A percentile compares a stretch with the other conserved stretches of the same genome.
These are phyloP conservation scores for Pseudogymnoascus verrucosus DNA, from an alignment of 2,329 filamentous ascomycete species.

Conservation along the genomic window DNA sequence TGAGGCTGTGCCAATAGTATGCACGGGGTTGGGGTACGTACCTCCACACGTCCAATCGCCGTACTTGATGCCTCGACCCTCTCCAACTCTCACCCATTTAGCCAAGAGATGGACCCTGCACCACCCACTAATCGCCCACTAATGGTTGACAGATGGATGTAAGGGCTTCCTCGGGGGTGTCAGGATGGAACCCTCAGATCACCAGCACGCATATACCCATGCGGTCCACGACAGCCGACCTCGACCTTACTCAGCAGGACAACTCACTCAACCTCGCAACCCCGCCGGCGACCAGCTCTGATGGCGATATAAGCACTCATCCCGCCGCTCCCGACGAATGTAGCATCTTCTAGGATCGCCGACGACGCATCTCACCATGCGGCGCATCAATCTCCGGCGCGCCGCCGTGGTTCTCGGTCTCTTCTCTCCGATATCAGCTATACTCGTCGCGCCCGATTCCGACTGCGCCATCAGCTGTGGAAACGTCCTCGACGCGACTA, in stretches of 20 bases:
- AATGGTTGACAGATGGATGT: background rate
- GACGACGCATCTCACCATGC: constrained; percentile 5
- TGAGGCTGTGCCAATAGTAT: background rate
- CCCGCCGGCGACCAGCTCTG: background rate
- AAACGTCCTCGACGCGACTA: constrained; percentile 22
- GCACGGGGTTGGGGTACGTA: background rate
- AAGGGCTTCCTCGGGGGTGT: background rate
- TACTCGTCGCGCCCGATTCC: constrained; percentile 14
- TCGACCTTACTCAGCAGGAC: background rate
- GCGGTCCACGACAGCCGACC: background rate
- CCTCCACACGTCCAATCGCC: background rate
- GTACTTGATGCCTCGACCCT: background rate
- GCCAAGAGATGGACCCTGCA: background rate
- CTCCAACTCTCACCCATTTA: background rate
- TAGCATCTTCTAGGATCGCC: constrained; percentile 4
- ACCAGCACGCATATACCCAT: background rate
- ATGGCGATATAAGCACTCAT: background rate
- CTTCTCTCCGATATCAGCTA: background rate
- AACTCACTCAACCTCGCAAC: background rate
- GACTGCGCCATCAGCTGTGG: constrained; percentile 25
- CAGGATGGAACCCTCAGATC: background rate
- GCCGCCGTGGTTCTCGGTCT: background rate
- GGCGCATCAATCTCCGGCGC: constrained; percentile 7
- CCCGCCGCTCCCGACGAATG: background rate
- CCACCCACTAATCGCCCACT: background rate